phyloP scores from a whole-genome alignment of 495 filamentous ascomycete species.

The Penicillium waksmanii region DNA sequence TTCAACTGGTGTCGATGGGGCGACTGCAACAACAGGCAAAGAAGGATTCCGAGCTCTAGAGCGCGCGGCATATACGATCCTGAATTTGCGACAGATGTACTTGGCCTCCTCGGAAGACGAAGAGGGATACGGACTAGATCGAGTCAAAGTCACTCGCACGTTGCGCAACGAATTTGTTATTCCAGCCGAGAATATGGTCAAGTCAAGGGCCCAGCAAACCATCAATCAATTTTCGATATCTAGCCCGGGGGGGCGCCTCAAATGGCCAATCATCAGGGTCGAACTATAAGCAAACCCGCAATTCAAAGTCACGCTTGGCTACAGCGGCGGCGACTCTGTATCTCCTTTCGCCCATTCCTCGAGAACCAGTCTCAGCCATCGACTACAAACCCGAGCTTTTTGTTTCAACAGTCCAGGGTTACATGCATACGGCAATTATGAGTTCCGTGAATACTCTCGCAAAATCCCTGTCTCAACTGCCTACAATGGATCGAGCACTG shows the following conservation, averaged over 20 bases:
- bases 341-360: conserved; percentile 69
- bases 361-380: conserved; percentile 19
- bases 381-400: conserved; percentile 67
- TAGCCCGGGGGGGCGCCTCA: conserved; percentile 40
- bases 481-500: conserved; percentile 80
- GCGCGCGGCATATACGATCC: conserved; percentile 73
- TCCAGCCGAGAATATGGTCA: conserved; percentile 71
- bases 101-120: conserved; percentile 62
- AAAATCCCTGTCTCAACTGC: conserved; percentile 75
- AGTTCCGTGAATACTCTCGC: conserved; percentile 72
- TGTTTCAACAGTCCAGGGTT: conserved; percentile 76
- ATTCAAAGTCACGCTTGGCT: conserved; percentile 69
- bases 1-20: conserved; percentile 25
- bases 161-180: conserved; percentile 67
- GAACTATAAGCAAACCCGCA: conserved; percentile 81
- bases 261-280: conserved; percentile 37
- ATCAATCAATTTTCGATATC: conserved; percentile 83
- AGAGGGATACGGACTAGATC: conserved; percentile 76
- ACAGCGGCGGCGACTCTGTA: conserved; percentile 81
- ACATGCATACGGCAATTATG: conserved; percentile 75
- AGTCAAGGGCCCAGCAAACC: conserved; percentile 74
- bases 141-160: conserved; percentile 67
- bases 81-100: conserved; percentile 74
- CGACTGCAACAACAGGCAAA: conserved; percentile 40
- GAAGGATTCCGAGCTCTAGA: conserved; percentile 80